Evolutionary conservation across 164 flowering plant genomes (phyloP), one percentile per base, ranked within the genome.

Genomic region (Malania oleifera): DNA sequence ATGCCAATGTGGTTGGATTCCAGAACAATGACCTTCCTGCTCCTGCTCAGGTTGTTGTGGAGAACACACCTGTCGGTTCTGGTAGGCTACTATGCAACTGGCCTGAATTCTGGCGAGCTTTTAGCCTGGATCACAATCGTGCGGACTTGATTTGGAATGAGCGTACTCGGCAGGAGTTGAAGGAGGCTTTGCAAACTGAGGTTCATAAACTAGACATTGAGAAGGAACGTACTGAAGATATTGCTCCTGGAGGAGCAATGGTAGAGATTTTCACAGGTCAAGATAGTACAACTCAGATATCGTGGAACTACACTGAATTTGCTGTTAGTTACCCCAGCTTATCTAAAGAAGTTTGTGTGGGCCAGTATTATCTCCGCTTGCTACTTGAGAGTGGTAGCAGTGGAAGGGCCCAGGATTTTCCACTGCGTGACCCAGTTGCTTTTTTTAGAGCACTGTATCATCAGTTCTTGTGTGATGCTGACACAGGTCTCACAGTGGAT

Each of bases 61-160:
- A 90, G 81, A 82, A 75, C 52, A 82, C 96, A 26, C 85, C 91
- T 35, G 99, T 93, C 50, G 97, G 97, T 53, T 93, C 92, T 73
- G 97, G 99, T 46, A 75, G 95, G 64, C 75, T 90, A 52, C 76
- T 93, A 20, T 83, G 85, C 67, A 93, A 93, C 74, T 93, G 97
- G 99, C 84, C 82, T 66, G 99, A 86, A 70, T 93, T 93, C 71
- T 93, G 99, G 97, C 81, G 93, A 59, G 99, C 90, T 54, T 93
- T 93, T 77, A 81, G 86, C 69, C 84, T 93, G 60, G 99, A 93
- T 69, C 99, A 93, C 56, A 93, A 93, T 64, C 99, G 97, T 70
- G 99, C 99, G 18, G 97, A 93, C 71, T 75, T 93, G 61, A 86
- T 93, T 20, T 93, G 99, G 99, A 93, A 93, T 72, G 99, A 93